A percentile compares a stretch with the other conserved stretches of the same genome.
These are phyloP conservation scores for Pichia phayaonensis DNA, from an alignment of 805 yeast genomes.

Conservation along the genomic window DNA sequence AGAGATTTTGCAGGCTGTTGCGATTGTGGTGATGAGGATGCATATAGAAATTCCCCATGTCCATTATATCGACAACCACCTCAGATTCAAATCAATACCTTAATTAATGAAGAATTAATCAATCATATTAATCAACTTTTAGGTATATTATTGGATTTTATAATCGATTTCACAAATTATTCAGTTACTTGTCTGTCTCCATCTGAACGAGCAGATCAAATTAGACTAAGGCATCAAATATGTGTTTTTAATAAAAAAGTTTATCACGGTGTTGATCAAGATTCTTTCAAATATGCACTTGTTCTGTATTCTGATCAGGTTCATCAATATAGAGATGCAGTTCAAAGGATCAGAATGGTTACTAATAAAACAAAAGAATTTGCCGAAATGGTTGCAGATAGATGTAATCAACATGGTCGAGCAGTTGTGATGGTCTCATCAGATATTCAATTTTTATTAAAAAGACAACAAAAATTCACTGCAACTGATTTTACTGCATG, in stretches of 20 bases:
- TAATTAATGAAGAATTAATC: constrained; percentile 35
- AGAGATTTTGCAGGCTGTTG: constrained; percentile 72
- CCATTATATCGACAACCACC: constrained; percentile 24
- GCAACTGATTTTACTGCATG: constrained; percentile 61
- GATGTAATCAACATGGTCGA: constrained; percentile 56
- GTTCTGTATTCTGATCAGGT: constrained; percentile 73
- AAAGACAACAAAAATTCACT: constrained; percentile 47
- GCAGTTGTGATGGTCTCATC: constrained; percentile 58
- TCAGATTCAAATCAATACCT: constrained; percentile 1
- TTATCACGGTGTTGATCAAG: constrained; percentile 39
- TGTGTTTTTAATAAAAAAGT: constrained; percentile 27
- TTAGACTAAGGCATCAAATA: constrained; percentile 20
- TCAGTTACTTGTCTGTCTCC: constrained; percentile 34
- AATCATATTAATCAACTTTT: constrained; percentile 34
- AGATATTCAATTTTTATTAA: constrained; percentile 41
- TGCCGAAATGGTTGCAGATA: constrained; percentile 64
- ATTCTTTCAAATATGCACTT: constrained; percentile 45
- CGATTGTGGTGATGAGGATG: constrained; percentile 87
- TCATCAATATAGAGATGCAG: constrained; percentile 68
- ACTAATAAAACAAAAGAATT: constrained; percentile 58
- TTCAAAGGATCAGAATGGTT: constrained; percentile 52
- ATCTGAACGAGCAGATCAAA: constrained; percentile 17
- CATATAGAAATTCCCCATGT: constrained; percentile 59
- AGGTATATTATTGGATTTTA: constrained; percentile 45
- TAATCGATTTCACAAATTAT: constrained; percentile 52